Percentiles rank a stretch among this genome's conserved stretches.
phyloP scores from a whole-genome alignment of 805 yeast species.

The Henningerozyma blattae region DNA sequence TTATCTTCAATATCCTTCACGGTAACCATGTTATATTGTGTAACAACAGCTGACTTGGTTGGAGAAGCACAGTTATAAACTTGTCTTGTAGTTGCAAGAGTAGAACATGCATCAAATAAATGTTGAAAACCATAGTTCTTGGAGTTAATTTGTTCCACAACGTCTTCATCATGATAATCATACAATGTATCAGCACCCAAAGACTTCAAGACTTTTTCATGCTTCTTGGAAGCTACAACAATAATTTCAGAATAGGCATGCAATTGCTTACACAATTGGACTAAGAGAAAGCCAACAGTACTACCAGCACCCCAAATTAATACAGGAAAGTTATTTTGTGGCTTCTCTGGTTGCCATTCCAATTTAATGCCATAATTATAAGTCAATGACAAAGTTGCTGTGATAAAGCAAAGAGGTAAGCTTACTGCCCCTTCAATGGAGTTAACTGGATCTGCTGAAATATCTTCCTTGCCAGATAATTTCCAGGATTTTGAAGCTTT shows the following conservation, averaged over 20 bases:
- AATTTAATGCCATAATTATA: slow-evolving; percentile 24
- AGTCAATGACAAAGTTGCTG: slow-evolving; percentile 32
- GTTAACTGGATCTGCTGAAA: slow-evolving; percentile 29
- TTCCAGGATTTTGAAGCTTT: slow-evolving; percentile 8
- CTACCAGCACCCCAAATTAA: slow-evolving; percentile 62
- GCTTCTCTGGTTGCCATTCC: slow-evolving; percentile 10
- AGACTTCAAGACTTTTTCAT: slow-evolving; percentile 28
- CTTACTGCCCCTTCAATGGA: slow-evolving; percentile 58
- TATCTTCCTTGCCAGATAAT: slow-evolving; percentile 11
- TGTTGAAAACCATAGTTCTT: slow-evolving; percentile 21
- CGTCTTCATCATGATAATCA: slow-evolving; percentile 38
- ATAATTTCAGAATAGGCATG: slow-evolving; percentile 32
- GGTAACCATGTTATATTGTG: slow-evolving; percentile 13
- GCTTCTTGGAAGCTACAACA: slow-evolving; percentile 39
- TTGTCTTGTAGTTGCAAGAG: slow-evolving; percentile 19
- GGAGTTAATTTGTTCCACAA: slow-evolving; percentile 30
- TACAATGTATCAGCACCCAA: slow-evolving; percentile 41
- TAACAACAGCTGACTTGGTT: slow-evolving; percentile 23
- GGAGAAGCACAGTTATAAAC: slow-evolving; percentile 26
- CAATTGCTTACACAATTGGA: slow-evolving; percentile 45
- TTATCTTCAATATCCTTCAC: slow-evolving; percentile 1
- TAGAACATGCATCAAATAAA: slow-evolving; percentile 27
- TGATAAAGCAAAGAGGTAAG: slow-evolving; percentile 39
- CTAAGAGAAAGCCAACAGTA: slow-evolving; percentile 43
- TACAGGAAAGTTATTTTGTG: slow-evolving; percentile 28